phyloP scores from a whole-genome alignment of 805 yeast species.

The Kazachstania taianensis region DNA sequence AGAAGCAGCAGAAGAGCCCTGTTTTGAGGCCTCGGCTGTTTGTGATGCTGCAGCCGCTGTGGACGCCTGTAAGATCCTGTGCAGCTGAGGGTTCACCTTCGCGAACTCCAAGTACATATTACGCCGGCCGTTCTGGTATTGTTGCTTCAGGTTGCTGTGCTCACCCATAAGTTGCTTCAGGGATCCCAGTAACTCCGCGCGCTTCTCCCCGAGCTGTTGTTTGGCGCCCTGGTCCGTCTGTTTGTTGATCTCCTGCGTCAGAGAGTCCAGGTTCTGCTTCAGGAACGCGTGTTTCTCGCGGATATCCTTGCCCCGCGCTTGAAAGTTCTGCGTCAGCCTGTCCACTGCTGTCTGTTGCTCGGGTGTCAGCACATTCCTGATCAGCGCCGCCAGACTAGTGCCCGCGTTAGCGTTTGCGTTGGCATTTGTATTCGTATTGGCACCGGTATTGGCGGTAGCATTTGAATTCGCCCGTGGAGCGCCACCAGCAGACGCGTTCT shows the following conservation, averaged over 20 bases:
- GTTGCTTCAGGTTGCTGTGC: constrained; percentile 20
- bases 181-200: constrained; percentile 19
- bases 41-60: constrained; percentile 17
- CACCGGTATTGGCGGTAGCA: constrained; percentile 7
- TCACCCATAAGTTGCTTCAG: constrained; percentile 20
- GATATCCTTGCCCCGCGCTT: constrained; percentile 22
- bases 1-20: constrained; percentile 12
- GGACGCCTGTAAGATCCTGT: constrained; percentile 22
- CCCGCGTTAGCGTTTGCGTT: constrained; percentile 5
- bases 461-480: constrained; percentile 14
- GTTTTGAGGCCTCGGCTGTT: constrained; percentile 15
- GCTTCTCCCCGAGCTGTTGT: constrained; percentile 22
- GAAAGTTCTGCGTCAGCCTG: constrained; percentile 20
- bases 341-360: constrained; percentile 25
- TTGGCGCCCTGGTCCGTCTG: constrained; percentile 17
- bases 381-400: constrained; percentile 17
- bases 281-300: constrained; percentile 24
- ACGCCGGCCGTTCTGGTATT: constrained; percentile 24
- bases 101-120: constrained; percentile 29
- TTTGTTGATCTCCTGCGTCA: constrained; percentile 22
- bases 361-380: constrained; percentile 24
- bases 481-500: constrained; percentile 20
- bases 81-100: constrained; percentile 25
- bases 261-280: constrained; percentile 25
- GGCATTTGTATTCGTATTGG: neutral